Percentiles rank a stretch among this genome's conserved stretches.
phyloP scores from a whole-genome alignment of 768 basidiomycete genomes.

The Termitomyces sp. region DNA sequence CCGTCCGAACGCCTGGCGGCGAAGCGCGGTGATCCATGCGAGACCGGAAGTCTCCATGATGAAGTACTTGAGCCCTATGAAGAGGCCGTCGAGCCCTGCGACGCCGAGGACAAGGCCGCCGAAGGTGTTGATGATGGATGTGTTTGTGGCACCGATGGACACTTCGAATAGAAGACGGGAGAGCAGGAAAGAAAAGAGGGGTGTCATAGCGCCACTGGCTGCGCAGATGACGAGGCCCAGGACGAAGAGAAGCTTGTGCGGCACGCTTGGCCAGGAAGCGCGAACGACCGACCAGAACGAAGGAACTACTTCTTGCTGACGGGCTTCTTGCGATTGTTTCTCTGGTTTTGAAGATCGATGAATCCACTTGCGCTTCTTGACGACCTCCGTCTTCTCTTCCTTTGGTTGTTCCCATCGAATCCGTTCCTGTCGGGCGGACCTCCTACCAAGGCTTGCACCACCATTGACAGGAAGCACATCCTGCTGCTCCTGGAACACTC shows the following conservation, averaged over 20 bases:
- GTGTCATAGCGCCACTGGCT: slow-evolving; percentile 79
- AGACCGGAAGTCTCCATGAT: slow-evolving; percentile 73
- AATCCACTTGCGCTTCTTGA: slow-evolving; percentile 5
- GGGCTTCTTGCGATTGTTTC: not conserved
- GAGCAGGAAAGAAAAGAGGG: slow-evolving; percentile 88
- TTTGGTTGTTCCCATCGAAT: slow-evolving; percentile 21
- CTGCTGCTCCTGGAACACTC: slow-evolving; percentile 41
- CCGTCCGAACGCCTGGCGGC: slow-evolving; percentile 47
- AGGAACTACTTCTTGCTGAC: slow-evolving; percentile 12
- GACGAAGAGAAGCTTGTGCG: slow-evolving; percentile 64
- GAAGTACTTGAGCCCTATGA: slow-evolving; percentile 74
- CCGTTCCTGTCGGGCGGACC: slow-evolving; percentile 17
- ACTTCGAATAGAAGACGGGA: slow-evolving; percentile 76
- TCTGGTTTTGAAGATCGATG: not conserved
- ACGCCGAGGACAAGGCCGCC: slow-evolving; percentile 70
- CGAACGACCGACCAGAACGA: slow-evolving; percentile 46
- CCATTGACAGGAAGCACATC: slow-evolving; percentile 33
- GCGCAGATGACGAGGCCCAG: slow-evolving; percentile 68
- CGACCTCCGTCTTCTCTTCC: not conserved
- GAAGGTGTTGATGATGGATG: slow-evolving; percentile 58
- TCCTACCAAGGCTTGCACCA: slow-evolving; percentile 25
- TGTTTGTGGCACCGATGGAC: slow-evolving; percentile 62
- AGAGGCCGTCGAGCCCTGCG: slow-evolving; percentile 70
- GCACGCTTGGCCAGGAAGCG: slow-evolving; percentile 64
- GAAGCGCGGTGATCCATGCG: slow-evolving; percentile 67